Percentiles rank a stretch among this genome's conserved stretches.
phyloP scores from a whole-genome alignment of 1,284 basidiomycete genomes.

The Flammula alnicola region DNA sequence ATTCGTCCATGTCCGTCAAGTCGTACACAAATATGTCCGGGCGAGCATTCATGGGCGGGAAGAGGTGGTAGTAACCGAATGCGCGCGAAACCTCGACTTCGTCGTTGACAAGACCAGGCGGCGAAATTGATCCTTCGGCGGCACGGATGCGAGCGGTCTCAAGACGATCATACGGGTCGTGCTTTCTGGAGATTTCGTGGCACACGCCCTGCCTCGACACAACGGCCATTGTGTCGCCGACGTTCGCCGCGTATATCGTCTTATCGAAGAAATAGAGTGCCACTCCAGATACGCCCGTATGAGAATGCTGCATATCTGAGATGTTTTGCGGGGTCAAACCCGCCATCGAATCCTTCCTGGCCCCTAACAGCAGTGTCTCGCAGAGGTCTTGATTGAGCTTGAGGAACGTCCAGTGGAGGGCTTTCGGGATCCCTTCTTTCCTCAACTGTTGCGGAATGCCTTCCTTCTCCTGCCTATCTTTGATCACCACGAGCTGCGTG shows the following conservation, averaged over 20 bases:
- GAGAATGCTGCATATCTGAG: constrained; percentile 51
- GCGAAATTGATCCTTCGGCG: constrained; percentile 96
- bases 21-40: constrained; percentile 79
- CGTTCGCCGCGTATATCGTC: constrained; percentile 90
- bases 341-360: constrained; percentile 72
- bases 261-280: constrained; percentile 86
- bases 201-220: constrained; percentile 85
- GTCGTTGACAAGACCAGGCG: constrained; percentile 91
- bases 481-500: constrained; percentile 60
- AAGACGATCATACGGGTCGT: constrained; percentile 88
- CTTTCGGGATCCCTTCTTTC: constrained; percentile 69
- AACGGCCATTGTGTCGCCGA: constrained; percentile 89
- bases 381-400: constrained; percentile 81
- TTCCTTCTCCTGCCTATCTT: constrained; percentile 49
- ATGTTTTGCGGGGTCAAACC: constrained; percentile 39
- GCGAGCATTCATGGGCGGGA: constrained; percentile 90
- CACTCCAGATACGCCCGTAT: constrained; percentile 87
- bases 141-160: constrained; percentile 89
- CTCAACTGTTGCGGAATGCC: constrained; percentile 51
- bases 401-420: constrained; percentile 85
- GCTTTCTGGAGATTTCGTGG: constrained; percentile 77
- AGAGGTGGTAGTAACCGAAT: constrained; percentile 92
- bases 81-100: constrained; percentile 90
- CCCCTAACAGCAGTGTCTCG: constrained; percentile 56
- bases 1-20: constrained; percentile 90